Evolutionary conservation across 179 eudicot species (phyloP), one percentile per base, ranked within the genome.

Genomic region (Dionaea muscipula): DNA sequence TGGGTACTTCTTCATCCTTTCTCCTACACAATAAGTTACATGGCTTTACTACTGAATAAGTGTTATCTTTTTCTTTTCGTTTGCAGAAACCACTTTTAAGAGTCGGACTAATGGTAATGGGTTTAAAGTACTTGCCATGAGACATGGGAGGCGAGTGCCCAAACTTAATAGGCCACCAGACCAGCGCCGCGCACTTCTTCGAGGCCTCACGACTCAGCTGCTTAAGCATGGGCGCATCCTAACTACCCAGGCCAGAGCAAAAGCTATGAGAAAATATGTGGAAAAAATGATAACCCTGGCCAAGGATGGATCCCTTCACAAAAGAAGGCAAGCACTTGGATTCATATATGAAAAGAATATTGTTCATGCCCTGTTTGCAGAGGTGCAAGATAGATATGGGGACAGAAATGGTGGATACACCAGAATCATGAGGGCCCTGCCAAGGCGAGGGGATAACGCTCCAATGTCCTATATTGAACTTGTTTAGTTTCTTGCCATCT

Each of bases 221-320:
- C 79, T 89, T 6, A 89, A 83, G 70, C 73, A 79, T 21, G 97
- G 97, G 1, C 83, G 94, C 48, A 89, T 89, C 44, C 81, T 81
- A 60, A 89, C 97, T 24, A 89, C 95, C 13, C 65, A 81, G 59
- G 97, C 97, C 35, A 67, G 95, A 59, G 95, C 95, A 16, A 81
- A 82, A 50, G 97, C 86, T 16, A 39, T 86, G 64, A 74, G 97
- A 40, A 89, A 89, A 61, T 76, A 68, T 33, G 79, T 89, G 3
- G 97, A 86, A 31, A 89, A 89, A 26, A 89, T 89, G 97, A 72
- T 89, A 28, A 89, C 97, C 17, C 51, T 89, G 60, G 97, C 97
- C n/a, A 89, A 89, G 63, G 97, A 85, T 15, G 95, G 97, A 19
- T 66, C 95, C 1, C 97, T 89, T 28, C 97, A 89, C 68, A 85